Conservation (phyloP, 495 filamentous ascomycete genomes). For the Penicillium soppii region DNA sequence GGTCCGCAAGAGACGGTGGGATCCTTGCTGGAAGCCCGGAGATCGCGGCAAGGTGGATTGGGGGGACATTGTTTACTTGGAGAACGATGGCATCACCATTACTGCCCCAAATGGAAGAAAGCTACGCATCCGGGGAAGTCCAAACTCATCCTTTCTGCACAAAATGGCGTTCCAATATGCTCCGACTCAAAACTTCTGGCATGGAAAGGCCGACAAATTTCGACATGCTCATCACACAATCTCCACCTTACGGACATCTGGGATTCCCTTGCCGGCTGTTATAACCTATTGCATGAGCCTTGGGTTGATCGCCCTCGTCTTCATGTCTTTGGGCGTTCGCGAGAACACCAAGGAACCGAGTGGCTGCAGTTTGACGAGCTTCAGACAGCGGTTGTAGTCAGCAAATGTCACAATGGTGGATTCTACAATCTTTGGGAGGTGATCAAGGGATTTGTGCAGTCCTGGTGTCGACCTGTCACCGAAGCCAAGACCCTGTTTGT, state of each 20-base stretch:
- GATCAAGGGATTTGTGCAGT: background rate
- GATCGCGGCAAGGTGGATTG: background rate
- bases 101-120: background rate
- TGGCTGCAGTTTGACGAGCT: background rate
- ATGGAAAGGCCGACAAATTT: background rate
- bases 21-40: background rate
- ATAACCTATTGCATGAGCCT: background rate
- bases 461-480: background rate
- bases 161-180: background rate
- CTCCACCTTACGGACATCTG: background rate
- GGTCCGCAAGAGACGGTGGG: background rate
- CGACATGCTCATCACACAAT: conserved; percentile 1
- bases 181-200: background rate
- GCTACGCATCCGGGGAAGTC: background rate
- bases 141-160: background rate
- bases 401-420: background rate
- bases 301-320: background rate
- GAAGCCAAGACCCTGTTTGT: background rate
- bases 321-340: background rate
- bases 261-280: background rate
- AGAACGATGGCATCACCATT: background rate
- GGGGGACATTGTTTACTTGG: background rate
- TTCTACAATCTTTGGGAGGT: background rate
- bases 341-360: background rate
- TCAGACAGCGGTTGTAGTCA: background rate